Conservation (phyloP, 257 asterid genomes). For the Ocimum tenuiflorum region DNA sequence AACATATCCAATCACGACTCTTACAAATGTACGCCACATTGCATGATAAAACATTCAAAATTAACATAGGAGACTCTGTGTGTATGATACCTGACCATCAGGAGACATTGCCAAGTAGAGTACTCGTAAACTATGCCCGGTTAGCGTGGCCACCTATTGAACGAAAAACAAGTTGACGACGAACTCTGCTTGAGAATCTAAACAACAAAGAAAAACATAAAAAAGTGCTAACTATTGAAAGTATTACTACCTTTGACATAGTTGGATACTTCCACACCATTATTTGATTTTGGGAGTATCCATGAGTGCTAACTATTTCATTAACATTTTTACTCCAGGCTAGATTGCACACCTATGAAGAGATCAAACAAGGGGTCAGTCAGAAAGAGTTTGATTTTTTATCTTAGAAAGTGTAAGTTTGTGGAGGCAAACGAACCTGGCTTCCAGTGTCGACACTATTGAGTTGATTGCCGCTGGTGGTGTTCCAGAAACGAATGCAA, state of each 20-base stretch:
- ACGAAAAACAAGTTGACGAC: too few relatives aligned
- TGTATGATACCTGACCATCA: constrained; percentile 75
- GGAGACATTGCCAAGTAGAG: constrained; percentile 94
- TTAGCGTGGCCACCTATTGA: constrained; percentile 77
- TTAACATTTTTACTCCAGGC: constrained; percentile 96
- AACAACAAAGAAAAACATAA: not conserved
- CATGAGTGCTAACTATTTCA: constrained; percentile 96
- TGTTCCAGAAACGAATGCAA: constrained; percentile 97
- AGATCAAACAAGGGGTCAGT: too few relatives aligned
- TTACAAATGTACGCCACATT: not conserved
- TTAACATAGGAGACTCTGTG: too few relatives aligned
- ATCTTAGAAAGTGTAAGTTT: too few relatives aligned
- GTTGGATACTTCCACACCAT: constrained; percentile 99
- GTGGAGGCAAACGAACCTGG: too few relatives aligned
- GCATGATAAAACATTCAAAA: not conserved
- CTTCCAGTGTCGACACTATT: constrained; percentile 87
- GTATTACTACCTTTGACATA: constrained; percentile 82
- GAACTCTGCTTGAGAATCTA: too few relatives aligned
- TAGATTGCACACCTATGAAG: constrained; percentile 69
- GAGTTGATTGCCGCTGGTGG: constrained; percentile 71
- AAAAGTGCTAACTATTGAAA: too few relatives aligned
- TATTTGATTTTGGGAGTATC: constrained; percentile 92
- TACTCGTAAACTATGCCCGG: constrained; percentile 85
- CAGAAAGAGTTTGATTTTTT: too few relatives aligned
- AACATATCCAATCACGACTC: not conserved